Conservation (phyloP, 164 flowering plant genomes). For the Stephania yunnanensis region DNA sequence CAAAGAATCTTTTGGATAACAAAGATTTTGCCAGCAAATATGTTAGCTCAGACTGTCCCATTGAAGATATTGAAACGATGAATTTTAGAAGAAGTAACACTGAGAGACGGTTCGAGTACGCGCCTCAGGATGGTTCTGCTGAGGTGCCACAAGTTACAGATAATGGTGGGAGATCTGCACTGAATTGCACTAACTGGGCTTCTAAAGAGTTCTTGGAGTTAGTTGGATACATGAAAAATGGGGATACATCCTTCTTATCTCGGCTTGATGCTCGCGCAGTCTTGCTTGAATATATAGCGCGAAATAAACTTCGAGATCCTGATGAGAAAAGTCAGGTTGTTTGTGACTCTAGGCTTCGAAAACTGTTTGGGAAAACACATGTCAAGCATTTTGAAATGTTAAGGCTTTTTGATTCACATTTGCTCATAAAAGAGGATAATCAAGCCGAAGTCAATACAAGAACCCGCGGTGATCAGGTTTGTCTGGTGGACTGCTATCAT, state of each 20-base stretch:
- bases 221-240: conserved; percentile 82
- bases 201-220: conserved; percentile 88
- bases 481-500: conserved; percentile 33
- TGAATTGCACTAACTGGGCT: conserved; percentile 65
- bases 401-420: conserved; percentile 87
- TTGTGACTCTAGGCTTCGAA: conserved; percentile 78
- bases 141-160: conserved; percentile 16
- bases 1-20: conserved; percentile 59
- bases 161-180: conserved; percentile 24
- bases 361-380: conserved; percentile 73
- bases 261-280: conserved; percentile 85
- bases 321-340: conserved; percentile 75
- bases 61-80: conserved; percentile 31
- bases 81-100: conserved; percentile 44
- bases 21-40: conserved; percentile 33
- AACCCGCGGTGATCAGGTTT: conserved; percentile 53
- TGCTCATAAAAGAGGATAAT: conserved; percentile 55
- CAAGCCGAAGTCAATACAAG: conserved; percentile 54
- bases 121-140: conserved; percentile 27
- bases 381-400: conserved; percentile 98
- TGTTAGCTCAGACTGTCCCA: conserved; percentile 51
- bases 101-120: conserved; percentile 41
- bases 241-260: conserved; percentile 60
- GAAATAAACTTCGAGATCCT: conserved; percentile 87
- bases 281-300: conserved; percentile 75